Evolutionary conservation across 306 rosid genomes (phyloP), one percentile per base, ranked within the genome.

Genomic region (Fagus crenata): DNA sequence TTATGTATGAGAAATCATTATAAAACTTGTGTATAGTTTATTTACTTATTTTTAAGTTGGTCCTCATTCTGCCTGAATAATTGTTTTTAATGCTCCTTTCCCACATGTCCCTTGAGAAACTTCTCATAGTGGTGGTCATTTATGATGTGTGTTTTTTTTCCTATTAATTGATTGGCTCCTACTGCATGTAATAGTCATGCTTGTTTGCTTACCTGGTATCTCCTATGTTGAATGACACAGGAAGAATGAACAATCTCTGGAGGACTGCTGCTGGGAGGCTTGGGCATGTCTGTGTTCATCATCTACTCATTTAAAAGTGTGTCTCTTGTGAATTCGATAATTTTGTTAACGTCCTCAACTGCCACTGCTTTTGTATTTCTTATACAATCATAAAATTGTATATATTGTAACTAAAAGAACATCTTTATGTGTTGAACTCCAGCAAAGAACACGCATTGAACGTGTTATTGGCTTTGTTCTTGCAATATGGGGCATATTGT

Each of bases 221-320:
- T 43, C 71, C 31, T 55, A 64, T 82, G 53, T 46, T 76, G 65
- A 49, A 78, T 65, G 56, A 60, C 73, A 77, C 86, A 90, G 94
- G 89, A 89, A 83, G 59, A 75, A 28, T 61, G 69, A 82, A 7
- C 91, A 84, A 14, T 75, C 99, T 82, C 84, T 95, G 75, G 99
- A 92, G 85, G 98, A 95, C 79, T 95, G 99, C 89, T 78, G 90
- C 63, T 95, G 99, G 99, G 99, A 95, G 84, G 99, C 99, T 32
- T 95, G 99, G 99, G 99, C 98, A 77, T 95, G 99, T 69, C 92
- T 95, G 11, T 84, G 89, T 79, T 86, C 96, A 31, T 89, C 99
- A 17, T 88, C 99, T 59, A 91, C 96, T 71, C 96, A 95, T 88
- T 81, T 95, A 84, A 92, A 60, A 79, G 99, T 95, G 84, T 74